Evolutionary conservation across 1,284 basidiomycete genomes (phyloP).

Genomic region (Sanghuangporus sanghuang): DNA sequence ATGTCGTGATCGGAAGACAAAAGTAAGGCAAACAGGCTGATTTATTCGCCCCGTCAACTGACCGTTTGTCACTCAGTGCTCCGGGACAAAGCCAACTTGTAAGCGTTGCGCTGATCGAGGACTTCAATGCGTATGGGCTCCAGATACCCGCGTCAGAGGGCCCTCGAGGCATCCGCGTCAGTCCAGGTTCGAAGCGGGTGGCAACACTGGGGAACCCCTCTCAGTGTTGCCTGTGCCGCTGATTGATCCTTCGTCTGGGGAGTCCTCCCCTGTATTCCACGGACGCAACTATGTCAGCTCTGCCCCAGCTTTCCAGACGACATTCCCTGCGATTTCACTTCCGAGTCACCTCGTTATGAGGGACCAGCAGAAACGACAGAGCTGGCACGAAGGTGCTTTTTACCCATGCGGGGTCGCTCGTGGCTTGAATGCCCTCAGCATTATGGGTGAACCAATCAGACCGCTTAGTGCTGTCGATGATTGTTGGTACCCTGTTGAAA

Average conservation of each 20-base stretch:
- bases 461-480: constrained; percentile 6
- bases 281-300: not conserved
- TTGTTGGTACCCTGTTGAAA: constrained; percentile 7
- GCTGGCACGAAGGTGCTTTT: not conserved
- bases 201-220: not conserved
- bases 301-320: constrained; percentile 4
- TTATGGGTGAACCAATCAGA: constrained; percentile 9
- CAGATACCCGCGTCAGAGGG: constrained; percentile 34
- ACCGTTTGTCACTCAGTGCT: constrained; percentile 36
- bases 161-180: constrained; percentile 17
- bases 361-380: constrained; percentile 1
- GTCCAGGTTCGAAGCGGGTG: not conserved
- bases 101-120: constrained; percentile 42
- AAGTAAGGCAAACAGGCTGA: constrained; percentile 32
- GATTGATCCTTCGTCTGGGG: not conserved
- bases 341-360: not conserved
- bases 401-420: not conserved
- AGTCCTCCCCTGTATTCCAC: not conserved
- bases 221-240: not conserved
- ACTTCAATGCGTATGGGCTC: constrained; percentile 43
- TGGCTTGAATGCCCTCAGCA: not conserved
- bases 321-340: not conserved
- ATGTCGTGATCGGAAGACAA: constrained; percentile 53
- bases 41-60: not conserved
- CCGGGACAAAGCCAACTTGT: constrained; percentile 47